Evolutionary conservation across 495 filamentous ascomycete genomes (phyloP), one percentile per base, ranked within the genome.

Genomic region (Lasiosphaeria ovina): DNA sequence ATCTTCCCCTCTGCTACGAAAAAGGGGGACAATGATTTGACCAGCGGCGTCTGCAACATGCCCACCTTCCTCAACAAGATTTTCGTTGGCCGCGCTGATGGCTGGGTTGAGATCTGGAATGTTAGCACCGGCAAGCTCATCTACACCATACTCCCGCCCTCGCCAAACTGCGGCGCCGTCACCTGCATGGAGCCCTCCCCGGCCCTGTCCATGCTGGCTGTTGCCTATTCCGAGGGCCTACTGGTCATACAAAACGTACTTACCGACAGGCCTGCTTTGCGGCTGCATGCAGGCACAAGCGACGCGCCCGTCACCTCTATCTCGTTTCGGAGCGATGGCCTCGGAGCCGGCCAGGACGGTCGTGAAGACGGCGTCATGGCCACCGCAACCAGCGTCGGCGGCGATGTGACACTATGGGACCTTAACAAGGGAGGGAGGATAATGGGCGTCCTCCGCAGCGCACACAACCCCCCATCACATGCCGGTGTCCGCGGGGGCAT

Each of bases 41-140:
- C 88, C 0, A 88, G 89, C 7, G 80, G 85, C 36, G 80, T 96
- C 51, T 85, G 81, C 69, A 93, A 83, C 67, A 89, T 96, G 88
- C 91, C 92, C 12, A 97, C 93, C 1, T 98, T 89, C 73, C 75
- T 98, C 32, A 99, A 98, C 79, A 99, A 99, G 74, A 80, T 99
- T 35, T 90, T 98, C 57, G 87, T 89, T 38, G 94, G 91, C 5
- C 85, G 90, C 60, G 80, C 79, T 59, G 91, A 97, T 69, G 94
- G 95, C n/a, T 85, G 82, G 70, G 84, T 97, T 17, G 93, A 98
- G 69, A 93, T 99, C 55, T 98, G 95, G 95, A 99, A 99, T 69
- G 74, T 98, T 55, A 92, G 87, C 69, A 93, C 89, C 17, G 91
- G 90, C 61, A 95, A 92, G 68, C 79, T 96, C 34, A 80, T 99